Conservation (phyloP, 2,329 filamentous ascomycete genomes). For the Cercospora sesami region DNA sequence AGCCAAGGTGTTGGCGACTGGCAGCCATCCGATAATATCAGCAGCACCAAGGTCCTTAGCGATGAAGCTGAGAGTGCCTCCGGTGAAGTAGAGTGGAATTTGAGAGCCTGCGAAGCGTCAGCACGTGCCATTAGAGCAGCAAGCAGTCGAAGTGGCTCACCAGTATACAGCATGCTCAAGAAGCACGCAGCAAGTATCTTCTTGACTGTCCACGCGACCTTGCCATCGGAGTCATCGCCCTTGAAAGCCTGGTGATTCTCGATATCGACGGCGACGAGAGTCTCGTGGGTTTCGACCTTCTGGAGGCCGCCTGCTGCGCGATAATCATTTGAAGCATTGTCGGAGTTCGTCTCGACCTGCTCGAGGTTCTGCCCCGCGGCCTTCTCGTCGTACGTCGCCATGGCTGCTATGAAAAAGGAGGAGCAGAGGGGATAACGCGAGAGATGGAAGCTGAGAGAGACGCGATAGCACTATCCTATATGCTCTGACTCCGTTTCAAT, state of each 20-base stretch:
- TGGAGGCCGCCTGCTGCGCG: slow-evolving; percentile 17
- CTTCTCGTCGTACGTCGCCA: slow-evolving; percentile 21
- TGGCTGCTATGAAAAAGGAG: slow-evolving; percentile 1
- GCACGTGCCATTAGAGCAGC: background rate
- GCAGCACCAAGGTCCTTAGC: slow-evolving; percentile 25
- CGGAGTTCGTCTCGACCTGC: slow-evolving; percentile 22
- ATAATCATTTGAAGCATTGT: slow-evolving; percentile 12
- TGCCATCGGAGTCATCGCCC: slow-evolving; percentile 45
- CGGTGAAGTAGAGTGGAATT: slow-evolving; percentile 32
- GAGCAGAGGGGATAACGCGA: background rate
- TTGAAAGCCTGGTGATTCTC: slow-evolving; percentile 41
- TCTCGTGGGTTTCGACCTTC: slow-evolving; percentile 24
- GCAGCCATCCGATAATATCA: slow-evolving; percentile 29
- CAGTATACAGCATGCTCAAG: slow-evolving; percentile 43
- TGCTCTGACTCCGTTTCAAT: background rate
- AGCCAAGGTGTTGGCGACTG: slow-evolving; percentile 54
- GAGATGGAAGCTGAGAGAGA: background rate
- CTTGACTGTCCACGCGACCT: slow-evolving; percentile 40
- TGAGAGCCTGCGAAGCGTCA: slow-evolving; percentile 24
- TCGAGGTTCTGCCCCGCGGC: slow-evolving; percentile 16
- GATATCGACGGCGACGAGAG: slow-evolving; percentile 35
- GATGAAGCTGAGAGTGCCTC: slow-evolving; percentile 28
- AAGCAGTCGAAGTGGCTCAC: slow-evolving; percentile 16
- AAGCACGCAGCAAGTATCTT: slow-evolving; percentile 41
- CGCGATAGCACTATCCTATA: slow-evolving; percentile 8